phyloP scores from a whole-genome alignment of 2,329 filamentous ascomycete genomes.

The Ophiostoma perfectum region DNA sequence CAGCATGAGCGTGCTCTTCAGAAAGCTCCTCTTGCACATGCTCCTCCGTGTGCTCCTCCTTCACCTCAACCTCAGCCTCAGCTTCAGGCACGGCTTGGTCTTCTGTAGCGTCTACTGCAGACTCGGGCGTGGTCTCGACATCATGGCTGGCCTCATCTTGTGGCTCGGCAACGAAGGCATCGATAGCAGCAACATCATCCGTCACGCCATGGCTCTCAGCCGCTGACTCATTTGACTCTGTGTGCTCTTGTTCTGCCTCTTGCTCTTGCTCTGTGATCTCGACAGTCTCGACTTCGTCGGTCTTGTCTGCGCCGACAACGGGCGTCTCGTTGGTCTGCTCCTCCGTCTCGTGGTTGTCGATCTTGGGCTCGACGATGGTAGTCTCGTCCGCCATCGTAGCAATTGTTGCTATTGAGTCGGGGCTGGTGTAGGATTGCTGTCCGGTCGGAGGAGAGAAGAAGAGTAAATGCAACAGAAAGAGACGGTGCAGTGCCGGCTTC shows the following conservation, averaged over 20 bases:
- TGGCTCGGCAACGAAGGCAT: neutral
- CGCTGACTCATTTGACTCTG: neutral
- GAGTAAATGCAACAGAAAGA: neutral
- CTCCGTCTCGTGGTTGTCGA: slow-evolving; percentile 33
- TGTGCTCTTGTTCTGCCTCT: neutral
- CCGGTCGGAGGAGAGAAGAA: too few relatives aligned
- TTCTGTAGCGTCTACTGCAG: neutral
- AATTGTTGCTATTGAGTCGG: neutral
- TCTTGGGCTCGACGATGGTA: slow-evolving; percentile 45
- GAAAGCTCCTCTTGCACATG: neutral
- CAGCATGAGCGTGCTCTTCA: neutral
- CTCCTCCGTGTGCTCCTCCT: neutral
- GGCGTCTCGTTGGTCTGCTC: neutral
- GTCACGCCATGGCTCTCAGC: neutral
- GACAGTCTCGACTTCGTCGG: neutral
- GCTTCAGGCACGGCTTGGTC: neutral
- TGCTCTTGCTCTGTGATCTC: neutral
- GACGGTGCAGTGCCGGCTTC: too few relatives aligned
- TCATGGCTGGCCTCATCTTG: neutral
- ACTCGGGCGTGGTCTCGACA: neutral
- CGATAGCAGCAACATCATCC: neutral
- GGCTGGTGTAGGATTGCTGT: too few relatives aligned
- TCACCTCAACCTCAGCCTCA: neutral
- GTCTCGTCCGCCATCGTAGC: slow-evolving; percentile 29
- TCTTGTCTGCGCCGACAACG: neutral